Conservation (phyloP, 1,284 basidiomycete genomes). For the Rugosomyces carneus region DNA sequence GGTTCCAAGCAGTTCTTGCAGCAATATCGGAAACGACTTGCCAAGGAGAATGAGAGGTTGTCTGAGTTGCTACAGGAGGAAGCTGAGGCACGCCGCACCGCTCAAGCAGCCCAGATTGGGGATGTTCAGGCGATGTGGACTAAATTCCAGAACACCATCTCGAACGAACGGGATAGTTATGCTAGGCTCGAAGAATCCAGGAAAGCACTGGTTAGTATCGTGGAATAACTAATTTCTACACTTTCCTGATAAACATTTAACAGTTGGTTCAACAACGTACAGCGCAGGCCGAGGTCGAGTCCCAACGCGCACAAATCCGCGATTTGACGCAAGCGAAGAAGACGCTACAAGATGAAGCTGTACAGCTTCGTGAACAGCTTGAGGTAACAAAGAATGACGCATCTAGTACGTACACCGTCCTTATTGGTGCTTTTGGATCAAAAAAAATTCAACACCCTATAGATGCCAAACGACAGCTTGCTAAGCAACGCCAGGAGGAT, state of each 20-base stretch:
- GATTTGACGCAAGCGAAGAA: constrained; percentile 54
- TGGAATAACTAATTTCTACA: background rate
- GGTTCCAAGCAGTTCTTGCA: constrained; percentile 62
- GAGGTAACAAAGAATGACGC: constrained; percentile 58
- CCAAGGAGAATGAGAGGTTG: constrained; percentile 54
- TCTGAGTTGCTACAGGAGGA: constrained; percentile 58
- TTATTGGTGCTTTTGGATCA: background rate
- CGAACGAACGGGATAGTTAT: constrained; percentile 57
- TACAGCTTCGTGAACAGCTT: constrained; percentile 48
- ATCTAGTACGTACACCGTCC: constrained; percentile 32
- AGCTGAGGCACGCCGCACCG: constrained; percentile 52
- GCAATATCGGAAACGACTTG: constrained; percentile 48
- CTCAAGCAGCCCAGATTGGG: constrained; percentile 57
- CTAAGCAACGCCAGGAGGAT: constrained; percentile 59
- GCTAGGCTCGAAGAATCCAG: constrained; percentile 64
- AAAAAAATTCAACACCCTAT: constrained; percentile 4
- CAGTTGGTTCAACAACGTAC: constrained; percentile 66
- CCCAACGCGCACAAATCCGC: constrained; percentile 52
- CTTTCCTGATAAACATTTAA: background rate
- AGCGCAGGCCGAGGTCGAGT: constrained; percentile 58
- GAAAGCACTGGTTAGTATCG: constrained; percentile 53
- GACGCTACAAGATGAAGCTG: constrained; percentile 52
- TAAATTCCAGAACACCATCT: constrained; percentile 59
- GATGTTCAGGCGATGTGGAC: constrained; percentile 65
- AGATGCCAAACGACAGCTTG: constrained; percentile 58